Evolutionary conservation across 305 asterid species (phyloP).

Genomic region (Plantago coronopus): DNA sequence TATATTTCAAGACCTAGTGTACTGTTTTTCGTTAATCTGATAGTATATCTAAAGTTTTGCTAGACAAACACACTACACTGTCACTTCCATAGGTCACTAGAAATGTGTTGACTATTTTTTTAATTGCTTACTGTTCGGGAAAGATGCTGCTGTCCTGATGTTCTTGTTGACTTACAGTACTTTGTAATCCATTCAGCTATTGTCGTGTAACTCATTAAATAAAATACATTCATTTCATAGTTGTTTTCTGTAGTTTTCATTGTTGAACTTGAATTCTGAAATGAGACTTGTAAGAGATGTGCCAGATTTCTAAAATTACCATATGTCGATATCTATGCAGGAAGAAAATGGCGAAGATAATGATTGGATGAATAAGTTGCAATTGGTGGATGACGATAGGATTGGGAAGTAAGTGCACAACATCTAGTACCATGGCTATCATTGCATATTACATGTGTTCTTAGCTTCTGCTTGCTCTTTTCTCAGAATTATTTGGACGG

Average conservation of each 20-base stretch:
- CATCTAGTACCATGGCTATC: conserved; percentile 22
- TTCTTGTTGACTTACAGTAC: too few relatives aligned
- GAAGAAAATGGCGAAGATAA: conserved; percentile 29
- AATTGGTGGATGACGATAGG: conserved; percentile 26
- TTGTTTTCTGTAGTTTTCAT: too few relatives aligned
- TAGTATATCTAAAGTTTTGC: neutral
- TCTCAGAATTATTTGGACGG: conserved; percentile 80
- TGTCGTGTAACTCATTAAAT: too few relatives aligned
- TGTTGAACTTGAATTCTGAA: neutral
- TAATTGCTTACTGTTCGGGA: too few relatives aligned
- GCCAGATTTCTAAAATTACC: conserved; percentile 2
- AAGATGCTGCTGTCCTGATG: too few relatives aligned
- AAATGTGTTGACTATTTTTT: too few relatives aligned
- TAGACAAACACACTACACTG: neutral
- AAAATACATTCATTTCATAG: too few relatives aligned
- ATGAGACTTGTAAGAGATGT: neutral
- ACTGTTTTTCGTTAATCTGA: neutral
- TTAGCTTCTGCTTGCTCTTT: conserved; percentile 11
- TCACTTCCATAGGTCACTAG: neutral
- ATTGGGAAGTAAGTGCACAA: conserved; percentile 48
- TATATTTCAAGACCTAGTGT: too few relatives aligned
- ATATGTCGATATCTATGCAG: conserved; percentile 26
- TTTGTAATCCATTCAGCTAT: too few relatives aligned
- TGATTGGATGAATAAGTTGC: conserved; percentile 25
- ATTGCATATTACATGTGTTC: conserved; percentile 19